phyloP scores from a whole-genome alignment of 2,329 filamentous ascomycete genomes.

The Apiospora pterosperma region DNA sequence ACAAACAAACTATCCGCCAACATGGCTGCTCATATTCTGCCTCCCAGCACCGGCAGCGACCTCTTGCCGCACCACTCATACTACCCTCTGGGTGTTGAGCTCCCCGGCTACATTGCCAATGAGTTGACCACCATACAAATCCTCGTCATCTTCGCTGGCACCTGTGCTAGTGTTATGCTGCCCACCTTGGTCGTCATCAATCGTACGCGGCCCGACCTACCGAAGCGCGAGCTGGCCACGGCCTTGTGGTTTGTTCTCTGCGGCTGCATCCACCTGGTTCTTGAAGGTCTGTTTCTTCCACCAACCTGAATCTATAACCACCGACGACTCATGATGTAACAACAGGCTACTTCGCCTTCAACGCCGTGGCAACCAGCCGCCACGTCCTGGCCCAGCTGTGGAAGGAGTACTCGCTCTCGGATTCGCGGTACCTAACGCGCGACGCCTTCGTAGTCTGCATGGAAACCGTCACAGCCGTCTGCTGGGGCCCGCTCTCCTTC shows the following conservation, averaged over 20 bases:
- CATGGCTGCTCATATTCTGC: not conserved
- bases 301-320: not conserved
- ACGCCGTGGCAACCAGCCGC: constrained; percentile 38
- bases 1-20: not conserved
- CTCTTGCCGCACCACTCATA: constrained; percentile 56
- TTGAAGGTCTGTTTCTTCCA: constrained; percentile 32
- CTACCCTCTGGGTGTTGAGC: constrained; percentile 62
- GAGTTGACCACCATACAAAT: constrained; percentile 56
- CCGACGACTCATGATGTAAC: not conserved
- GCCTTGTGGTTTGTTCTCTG: constrained; percentile 77
- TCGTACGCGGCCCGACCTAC: constrained; percentile 48
- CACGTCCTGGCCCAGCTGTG: constrained; percentile 51
- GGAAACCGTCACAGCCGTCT: constrained; percentile 50
- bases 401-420: constrained; percentile 57
- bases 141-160: constrained; percentile 55
- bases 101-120: constrained; percentile 65
- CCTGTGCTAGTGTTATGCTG: constrained; percentile 54
- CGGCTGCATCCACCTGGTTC: constrained; percentile 44
- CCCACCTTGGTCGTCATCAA: constrained; percentile 52
- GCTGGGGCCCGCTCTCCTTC: constrained; percentile 53
- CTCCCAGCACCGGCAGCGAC: not conserved
- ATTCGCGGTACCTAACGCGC: constrained; percentile 51
- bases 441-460: constrained; percentile 54
- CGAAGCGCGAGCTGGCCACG: constrained; percentile 50
- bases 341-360: constrained; percentile 45